These are phyloP conservation scores for Neonectria faginata DNA, from an alignment of 2,329 filamentous ascomycete genomes.

Conservation along the genomic window DNA sequence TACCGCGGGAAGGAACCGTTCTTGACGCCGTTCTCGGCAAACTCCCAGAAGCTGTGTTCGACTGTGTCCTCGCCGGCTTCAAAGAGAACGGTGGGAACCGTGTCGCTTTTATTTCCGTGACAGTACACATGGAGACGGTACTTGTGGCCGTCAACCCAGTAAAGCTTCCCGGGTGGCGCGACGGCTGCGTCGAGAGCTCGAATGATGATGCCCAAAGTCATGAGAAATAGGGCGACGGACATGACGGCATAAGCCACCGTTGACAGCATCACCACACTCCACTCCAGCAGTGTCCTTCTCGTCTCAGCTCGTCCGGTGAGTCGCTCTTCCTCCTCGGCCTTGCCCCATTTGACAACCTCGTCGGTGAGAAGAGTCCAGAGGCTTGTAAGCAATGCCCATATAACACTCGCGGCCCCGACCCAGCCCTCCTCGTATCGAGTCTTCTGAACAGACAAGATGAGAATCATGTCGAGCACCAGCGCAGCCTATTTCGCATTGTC, in stretches of 20 bases:
- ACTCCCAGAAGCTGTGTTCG: constrained; percentile 82
- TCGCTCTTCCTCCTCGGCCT: constrained; percentile 90
- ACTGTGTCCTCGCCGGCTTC: constrained; percentile 86
- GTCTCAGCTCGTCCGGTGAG: constrained; percentile 91
- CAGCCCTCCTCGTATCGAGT: constrained; percentile 88
- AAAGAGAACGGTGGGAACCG: constrained; percentile 82
- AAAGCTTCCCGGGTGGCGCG: constrained; percentile 77
- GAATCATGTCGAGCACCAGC: constrained; percentile 74
- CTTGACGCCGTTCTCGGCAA: constrained; percentile 79
- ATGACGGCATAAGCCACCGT: constrained; percentile 78
- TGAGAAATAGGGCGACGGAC: constrained; percentile 75
- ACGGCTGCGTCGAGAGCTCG: constrained; percentile 83
- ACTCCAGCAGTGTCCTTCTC: constrained; percentile 83
- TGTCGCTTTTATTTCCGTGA: constrained; percentile 72
- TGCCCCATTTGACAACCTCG: constrained; percentile 88
- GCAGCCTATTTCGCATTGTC: constrained; percentile 42
- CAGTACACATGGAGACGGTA: constrained; percentile 91
- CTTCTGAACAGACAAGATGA: constrained; percentile 80
- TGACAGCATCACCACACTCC: constrained; percentile 82
- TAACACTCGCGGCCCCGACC: constrained; percentile 86
- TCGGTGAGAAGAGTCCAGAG: constrained; percentile 85
- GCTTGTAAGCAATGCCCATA: constrained; percentile 83
- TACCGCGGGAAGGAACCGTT: constrained; percentile 89
- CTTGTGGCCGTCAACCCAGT: constrained; percentile 84
- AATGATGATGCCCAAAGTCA: constrained; percentile 83